Evolutionary conservation across 2,329 filamentous ascomycete genomes (phyloP), one percentile per base, ranked within the genome.

Genomic region (Coccinonectria pachysandricola): DNA sequence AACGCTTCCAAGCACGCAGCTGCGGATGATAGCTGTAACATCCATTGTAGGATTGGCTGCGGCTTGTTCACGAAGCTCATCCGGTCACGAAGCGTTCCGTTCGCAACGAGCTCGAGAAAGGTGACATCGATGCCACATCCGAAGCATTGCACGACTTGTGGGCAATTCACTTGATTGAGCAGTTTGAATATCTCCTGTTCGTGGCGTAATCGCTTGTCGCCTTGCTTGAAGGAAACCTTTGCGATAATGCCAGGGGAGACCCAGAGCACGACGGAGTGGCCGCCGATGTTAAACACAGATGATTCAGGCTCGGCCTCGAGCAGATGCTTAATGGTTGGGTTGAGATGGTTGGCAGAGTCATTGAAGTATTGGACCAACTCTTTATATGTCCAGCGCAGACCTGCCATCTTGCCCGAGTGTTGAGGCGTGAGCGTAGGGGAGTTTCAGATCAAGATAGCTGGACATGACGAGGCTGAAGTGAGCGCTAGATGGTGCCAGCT

Each of bases 111-210:
- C 19, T 42, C 31, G 11, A 42, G 29, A 18, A 42, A 42, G 15
- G 9, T 36, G 18, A 42, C 27, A 13, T 42, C 35, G 7, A 15
- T 7, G 10, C 21, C 29, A 12, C 19, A 16, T 12, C 31, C 32
- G 6, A 31, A 30, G 17, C 24, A 38, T 23, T 33, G 28, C 10
- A 35, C 13, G 17, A 40, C 5, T 3, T 40, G 8, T 15, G 24
- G 31, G 20, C 30, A 36, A 5, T 34, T 19, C 7, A 16, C 19
- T 15, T 32, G 24, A 13, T 19, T 15, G 19, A 38, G 35, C 17
- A 31, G 19, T 29, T 33, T 18, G 11, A 40, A 36, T 26, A 42
- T 21, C 13, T 24, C 12, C 21, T 40, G 32, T 21, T 42, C 39
- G 17, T 35, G 22, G 11, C 22, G 25, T 15, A 35, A 18, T 14